A percentile compares a stretch with the other conserved stretches of the same genome.
phyloP scores from a whole-genome alignment of 768 basidiomycete genomes.

The Boletus sensibilis region DNA sequence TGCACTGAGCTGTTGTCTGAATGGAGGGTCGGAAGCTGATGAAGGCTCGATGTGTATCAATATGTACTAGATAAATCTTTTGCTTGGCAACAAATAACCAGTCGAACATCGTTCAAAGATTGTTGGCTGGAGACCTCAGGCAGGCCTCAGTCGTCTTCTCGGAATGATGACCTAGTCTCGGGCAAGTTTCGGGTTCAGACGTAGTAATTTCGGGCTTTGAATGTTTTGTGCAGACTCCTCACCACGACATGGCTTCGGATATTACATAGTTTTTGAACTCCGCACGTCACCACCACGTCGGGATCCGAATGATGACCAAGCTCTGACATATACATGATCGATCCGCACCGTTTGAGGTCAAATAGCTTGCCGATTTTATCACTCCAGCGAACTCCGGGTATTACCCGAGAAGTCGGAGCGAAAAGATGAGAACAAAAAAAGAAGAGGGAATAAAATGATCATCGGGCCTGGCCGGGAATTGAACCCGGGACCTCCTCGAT shows the following conservation, averaged over 20 bases:
- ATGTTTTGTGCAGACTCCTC: too few relatives aligned
- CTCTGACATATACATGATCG: not conserved
- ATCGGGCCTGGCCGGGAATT: constrained; percentile 55
- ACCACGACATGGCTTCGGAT: too few relatives aligned
- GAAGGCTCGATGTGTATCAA: not conserved
- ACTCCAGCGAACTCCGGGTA: constrained; percentile 3
- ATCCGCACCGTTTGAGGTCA: not conserved
- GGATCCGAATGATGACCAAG: not conserved
- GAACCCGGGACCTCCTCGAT: constrained; percentile 62
- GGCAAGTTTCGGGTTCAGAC: too few relatives aligned
- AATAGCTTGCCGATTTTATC: not conserved
- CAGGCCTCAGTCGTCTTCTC: not conserved
- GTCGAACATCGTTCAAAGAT: not conserved
- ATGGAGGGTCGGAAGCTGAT: not conserved
- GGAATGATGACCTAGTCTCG: too few relatives aligned
- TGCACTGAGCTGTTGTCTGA: constrained; percentile 4
- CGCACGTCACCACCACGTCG: too few relatives aligned
- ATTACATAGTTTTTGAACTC: too few relatives aligned
- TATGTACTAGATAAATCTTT: not conserved
- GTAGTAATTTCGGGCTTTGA: too few relatives aligned
- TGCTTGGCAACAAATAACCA: not conserved
- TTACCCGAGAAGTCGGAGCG: not conserved
- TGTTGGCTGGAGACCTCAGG: too few relatives aligned
- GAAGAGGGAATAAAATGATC: not conserved
- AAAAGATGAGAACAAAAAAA: not conserved